Evolutionary conservation across 1,284 basidiomycete species (phyloP).

Genomic region (Trichosporon inkin): DNA sequence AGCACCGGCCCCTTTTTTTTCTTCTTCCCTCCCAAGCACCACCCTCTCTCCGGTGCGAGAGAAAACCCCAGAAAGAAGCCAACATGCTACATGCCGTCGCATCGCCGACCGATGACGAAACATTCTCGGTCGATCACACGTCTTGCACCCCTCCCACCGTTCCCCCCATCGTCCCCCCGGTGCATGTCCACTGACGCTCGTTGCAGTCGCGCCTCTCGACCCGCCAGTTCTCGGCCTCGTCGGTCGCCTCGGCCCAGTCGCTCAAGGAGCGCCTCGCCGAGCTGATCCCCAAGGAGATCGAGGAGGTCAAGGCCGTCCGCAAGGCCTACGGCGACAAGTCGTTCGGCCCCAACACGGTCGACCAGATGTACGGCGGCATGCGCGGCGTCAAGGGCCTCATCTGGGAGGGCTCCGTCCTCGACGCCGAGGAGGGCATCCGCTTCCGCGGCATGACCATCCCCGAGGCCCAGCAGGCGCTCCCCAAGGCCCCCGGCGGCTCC

Average conservation of each 20-base stretch:
- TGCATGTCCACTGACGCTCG: neutral
- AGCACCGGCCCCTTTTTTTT: neutral
- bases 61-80: too few relatives aligned
- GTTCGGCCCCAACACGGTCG: constrained; percentile 83
- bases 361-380: constrained; percentile 89
- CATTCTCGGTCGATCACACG: neutral
- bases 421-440: constrained; percentile 92
- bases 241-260: constrained; percentile 62
- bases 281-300: constrained; percentile 82
- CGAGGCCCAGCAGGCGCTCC: constrained; percentile 78
- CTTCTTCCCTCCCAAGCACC: too few relatives aligned
- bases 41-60: too few relatives aligned
- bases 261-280: constrained; percentile 86
- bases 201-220: constrained; percentile 28
- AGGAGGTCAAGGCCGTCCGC: constrained; percentile 80
- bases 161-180: neutral
- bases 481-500: constrained; percentile 79
- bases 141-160: neutral
- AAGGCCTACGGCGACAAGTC: constrained; percentile 80
- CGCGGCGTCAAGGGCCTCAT: constrained; percentile 71
- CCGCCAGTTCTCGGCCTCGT: constrained; percentile 55
- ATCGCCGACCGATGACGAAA: neutral
- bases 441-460: constrained; percentile 92
- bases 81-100: neutral
- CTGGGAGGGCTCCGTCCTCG: constrained; percentile 93